phyloP scores from a whole-genome alignment of 352 stramenopile genomes.

The Thraustotheca clavata region DNA sequence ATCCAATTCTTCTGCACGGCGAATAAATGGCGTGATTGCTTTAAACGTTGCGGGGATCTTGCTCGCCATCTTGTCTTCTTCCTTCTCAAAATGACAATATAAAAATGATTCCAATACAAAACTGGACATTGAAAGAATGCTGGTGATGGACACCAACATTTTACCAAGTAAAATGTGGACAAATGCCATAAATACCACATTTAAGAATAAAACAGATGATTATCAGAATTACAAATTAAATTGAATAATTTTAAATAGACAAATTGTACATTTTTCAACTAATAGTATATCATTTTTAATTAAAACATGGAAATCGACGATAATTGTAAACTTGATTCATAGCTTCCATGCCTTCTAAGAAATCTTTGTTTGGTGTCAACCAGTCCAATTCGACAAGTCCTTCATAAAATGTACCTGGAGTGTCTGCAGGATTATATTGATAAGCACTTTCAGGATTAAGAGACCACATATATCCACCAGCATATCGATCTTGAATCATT shows the following conservation, averaged over 20 bases:
- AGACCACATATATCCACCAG: slow-evolving; percentile 75
- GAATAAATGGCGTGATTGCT: slow-evolving; percentile 88
- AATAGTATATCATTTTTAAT: no score
- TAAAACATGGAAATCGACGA: slow-evolving; percentile 50
- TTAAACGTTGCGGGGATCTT: slow-evolving; percentile 92
- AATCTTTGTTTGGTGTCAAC: slow-evolving; percentile 60
- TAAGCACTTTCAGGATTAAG: slow-evolving; percentile 73
- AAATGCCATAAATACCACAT: no score
- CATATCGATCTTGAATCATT: slow-evolving; percentile 51
- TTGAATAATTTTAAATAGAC: no score
- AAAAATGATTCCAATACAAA: no score
- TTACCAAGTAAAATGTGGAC: no score
- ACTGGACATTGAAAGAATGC: no score
- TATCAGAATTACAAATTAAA: no score
- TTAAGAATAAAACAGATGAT: no score
- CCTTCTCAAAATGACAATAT: no score
- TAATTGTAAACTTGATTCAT: slow-evolving; percentile 63
- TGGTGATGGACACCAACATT: no score
- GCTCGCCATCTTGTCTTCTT: slow-evolving; percentile 26
- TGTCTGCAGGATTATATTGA: slow-evolving; percentile 60
- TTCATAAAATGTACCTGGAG: slow-evolving; percentile 50
- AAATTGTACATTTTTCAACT: no score
- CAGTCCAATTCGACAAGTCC: slow-evolving; percentile 69
- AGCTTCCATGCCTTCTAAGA: slow-evolving; percentile 49
- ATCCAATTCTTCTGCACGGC: slow-evolving; percentile 93